Conservation (phyloP, 176 grass and related monocot genomes). For the bread wheat (Triticum aestivum) region DNA sequence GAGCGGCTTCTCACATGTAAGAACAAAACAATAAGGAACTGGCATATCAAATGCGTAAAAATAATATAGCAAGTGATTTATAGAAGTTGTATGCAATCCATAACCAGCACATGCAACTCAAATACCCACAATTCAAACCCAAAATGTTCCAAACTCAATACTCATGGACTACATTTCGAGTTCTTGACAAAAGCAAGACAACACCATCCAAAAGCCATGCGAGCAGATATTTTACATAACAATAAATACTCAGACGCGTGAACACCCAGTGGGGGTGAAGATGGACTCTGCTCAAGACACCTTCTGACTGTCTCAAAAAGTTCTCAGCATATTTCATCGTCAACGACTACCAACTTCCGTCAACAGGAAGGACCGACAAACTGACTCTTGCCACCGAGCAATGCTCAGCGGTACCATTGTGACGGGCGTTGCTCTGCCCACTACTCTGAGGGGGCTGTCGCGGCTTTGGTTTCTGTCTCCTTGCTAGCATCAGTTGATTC, state of each 20-base stretch:
- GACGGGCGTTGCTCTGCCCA: not conserved
- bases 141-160: conserved; percentile 29
- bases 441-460: conserved; percentile 23
- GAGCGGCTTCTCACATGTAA: not conserved
- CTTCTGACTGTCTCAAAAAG: conserved; percentile 11
- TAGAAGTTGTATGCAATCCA: conserved; percentile 12
- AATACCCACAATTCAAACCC: not conserved
- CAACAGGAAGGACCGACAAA: not conserved
- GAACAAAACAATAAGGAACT: not conserved
- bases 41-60: not conserved
- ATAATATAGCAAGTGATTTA: not conserved
- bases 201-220: conserved; percentile 8
- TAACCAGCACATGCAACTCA: not conserved
- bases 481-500: conserved; percentile 24
- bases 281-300: conserved; percentile 22
- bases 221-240: conserved; percentile 10
- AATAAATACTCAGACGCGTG: conserved; percentile 3
- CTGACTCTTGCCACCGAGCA: conserved; percentile 16
- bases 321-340: conserved; percentile 29
- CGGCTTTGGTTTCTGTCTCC: conserved; percentile 21
- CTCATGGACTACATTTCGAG: conserved; percentile 20
- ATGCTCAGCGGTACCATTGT: not conserved
- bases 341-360: conserved; percentile 10
- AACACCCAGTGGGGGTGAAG: not conserved
- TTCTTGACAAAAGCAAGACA: conserved; percentile 30